phyloP scores from a whole-genome alignment of 768 basidiomycete species.

The Mycena haematopus region DNA sequence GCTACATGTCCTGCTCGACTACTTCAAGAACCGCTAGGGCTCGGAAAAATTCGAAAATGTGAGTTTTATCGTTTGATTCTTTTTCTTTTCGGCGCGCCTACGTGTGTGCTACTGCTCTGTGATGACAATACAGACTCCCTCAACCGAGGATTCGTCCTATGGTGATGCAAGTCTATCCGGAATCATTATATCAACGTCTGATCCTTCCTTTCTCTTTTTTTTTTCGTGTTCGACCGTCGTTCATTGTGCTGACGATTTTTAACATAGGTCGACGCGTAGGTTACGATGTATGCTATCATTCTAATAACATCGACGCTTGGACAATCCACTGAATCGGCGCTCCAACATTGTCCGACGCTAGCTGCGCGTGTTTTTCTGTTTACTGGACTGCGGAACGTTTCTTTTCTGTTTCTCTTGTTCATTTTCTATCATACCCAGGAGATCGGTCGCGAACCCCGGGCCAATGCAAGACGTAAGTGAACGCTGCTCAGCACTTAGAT shows the following conservation, averaged over 20 bases:
- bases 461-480: too few relatives aligned
- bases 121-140: slow-evolving; percentile 96
- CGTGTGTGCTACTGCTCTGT: slow-evolving; percentile 27
- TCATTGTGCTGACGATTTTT: slow-evolving; percentile 17
- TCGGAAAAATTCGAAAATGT: slow-evolving; percentile 51
- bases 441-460: too few relatives aligned
- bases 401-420: too few relatives aligned
- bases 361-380: neutral
- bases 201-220: slow-evolving; percentile 36
- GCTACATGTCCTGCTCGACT: slow-evolving; percentile 90
- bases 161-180: slow-evolving; percentile 86
- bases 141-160: slow-evolving; percentile 73
- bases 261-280: slow-evolving; percentile 17
- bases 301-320: slow-evolving; percentile 4
- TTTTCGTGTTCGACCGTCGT: slow-evolving; percentile 15
- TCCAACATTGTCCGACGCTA: neutral
- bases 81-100: slow-evolving; percentile 10
- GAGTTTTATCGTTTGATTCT: slow-evolving; percentile 34
- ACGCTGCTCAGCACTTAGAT: too few relatives aligned
- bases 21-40: slow-evolving; percentile 83
- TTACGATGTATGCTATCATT: slow-evolving; percentile 7
- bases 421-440: too few relatives aligned
- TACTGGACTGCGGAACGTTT: too few relatives aligned
- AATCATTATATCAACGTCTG: slow-evolving; percentile 86
- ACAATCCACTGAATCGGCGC: neutral